Conservation (phyloP, 2,329 filamentous ascomycete genomes). For the Cladophialophora carrionii region DNA sequence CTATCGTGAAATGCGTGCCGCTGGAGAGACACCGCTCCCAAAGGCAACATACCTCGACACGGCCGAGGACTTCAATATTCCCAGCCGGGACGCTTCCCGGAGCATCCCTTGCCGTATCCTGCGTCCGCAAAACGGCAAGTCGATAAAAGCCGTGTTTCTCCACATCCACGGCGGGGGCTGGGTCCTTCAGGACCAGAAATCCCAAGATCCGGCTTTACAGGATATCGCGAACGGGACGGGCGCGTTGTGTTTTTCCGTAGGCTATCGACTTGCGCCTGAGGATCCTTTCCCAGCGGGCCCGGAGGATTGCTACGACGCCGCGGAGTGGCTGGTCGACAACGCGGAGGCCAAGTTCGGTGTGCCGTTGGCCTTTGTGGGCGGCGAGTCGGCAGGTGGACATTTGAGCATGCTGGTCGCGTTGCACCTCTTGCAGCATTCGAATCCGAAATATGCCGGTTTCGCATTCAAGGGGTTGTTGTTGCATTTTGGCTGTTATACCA, state of each 20-base stretch:
- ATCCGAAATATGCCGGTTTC: constrained; percentile 43
- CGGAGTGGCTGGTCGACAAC: constrained; percentile 57
- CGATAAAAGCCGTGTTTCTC: constrained; percentile 53
- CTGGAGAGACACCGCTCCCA: constrained; percentile 58
- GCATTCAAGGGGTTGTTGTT: constrained; percentile 56
- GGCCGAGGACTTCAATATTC: constrained; percentile 54
- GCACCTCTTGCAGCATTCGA: constrained; percentile 49
- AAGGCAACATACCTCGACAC: constrained; percentile 51
- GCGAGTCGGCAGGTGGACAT: constrained; percentile 58
- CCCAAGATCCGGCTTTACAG: constrained; percentile 55
- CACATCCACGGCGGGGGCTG: constrained; percentile 61
- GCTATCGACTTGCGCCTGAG: constrained; percentile 64
- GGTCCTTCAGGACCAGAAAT: constrained; percentile 42
- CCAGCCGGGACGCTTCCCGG: constrained; percentile 57
- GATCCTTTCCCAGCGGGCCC: constrained; percentile 59
- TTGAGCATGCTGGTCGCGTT: constrained; percentile 53
- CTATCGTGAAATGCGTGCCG: constrained; percentile 59
- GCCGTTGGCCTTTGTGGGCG: constrained; percentile 51
- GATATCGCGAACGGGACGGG: constrained; percentile 55
- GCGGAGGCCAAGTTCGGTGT: constrained; percentile 49
- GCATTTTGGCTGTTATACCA: constrained; percentile 58
- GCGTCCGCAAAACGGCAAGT: constrained; percentile 51
- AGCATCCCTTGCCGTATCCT: constrained; percentile 59
- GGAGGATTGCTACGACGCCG: constrained; percentile 63
- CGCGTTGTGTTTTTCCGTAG: constrained; percentile 58